Base-by-base conservation (phyloP, 2,329 filamentous ascomycete genomes). In the Aureobasidium sp. region DNA sequence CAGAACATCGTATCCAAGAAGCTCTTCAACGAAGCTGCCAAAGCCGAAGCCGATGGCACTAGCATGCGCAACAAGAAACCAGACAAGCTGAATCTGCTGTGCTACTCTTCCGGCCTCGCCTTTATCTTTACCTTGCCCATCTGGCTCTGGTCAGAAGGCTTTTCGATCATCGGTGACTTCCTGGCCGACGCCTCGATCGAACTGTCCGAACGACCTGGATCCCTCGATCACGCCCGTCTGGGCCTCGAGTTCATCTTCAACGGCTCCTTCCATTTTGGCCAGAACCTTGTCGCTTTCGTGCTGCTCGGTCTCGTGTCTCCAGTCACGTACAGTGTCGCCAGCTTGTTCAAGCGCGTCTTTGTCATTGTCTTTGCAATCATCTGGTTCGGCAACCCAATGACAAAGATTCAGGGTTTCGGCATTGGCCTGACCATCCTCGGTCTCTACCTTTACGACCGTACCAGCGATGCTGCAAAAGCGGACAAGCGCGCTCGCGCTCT, bases 1-100 rank as follows among this genome's bases (percentile, higher is more conserved):
- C 93, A 98, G 66, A 98, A 98, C 66, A 98, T 98, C 54, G 95
- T 96, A 60, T 97, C 91, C 17, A 98, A 98, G 71, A 88, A 89
- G 60, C 82, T 98, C 8, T 98, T 98, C 76, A 98, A 96, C 68
- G 90, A 96, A 66, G 89, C 88, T 6, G 85, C 89, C 6, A 84
- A 84, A 55, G 87, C 88, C 2, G 91, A 96, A 70, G 81, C 84
- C 6, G 88, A 95, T 51, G 72, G 75, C 2, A 80, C 80, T 1
- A 76, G 79, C 0, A 71, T 76, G 11, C 79, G 79, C 53, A 79
- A 82, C 38, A 83, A 84, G 57, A 97, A 95, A 70, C 79, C 96
- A 16, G 93, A 98, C 72, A 98, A 98, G 72, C 80, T 98, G 35
- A 98, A 98, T 66, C 76, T 98, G 16, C 78, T 98, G 3, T 97